Evolutionary conservation across 2,329 filamentous ascomycete species (phyloP).

Genomic region (Alternaria triticimaculans): DNA sequence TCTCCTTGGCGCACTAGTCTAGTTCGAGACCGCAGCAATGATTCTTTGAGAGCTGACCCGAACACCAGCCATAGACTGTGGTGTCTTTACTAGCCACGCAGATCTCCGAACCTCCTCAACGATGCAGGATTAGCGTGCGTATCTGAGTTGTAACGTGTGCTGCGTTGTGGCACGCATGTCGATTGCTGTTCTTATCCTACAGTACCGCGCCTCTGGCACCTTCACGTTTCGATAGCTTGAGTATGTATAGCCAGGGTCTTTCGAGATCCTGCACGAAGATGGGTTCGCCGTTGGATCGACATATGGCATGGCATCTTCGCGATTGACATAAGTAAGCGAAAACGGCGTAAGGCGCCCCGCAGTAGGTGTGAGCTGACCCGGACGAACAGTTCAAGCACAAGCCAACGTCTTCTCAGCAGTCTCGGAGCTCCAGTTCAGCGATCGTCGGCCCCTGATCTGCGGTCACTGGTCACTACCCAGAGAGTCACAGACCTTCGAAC

Average conservation of each 20-base stretch:
- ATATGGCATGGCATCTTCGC: background rate
- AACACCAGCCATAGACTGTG: background rate
- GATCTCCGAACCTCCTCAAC: background rate
- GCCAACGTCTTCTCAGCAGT: background rate
- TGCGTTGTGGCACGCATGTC: background rate
- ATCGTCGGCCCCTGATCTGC: background rate
- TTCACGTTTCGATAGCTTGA: background rate
- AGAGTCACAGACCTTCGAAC: background rate
- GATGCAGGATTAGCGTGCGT: background rate
- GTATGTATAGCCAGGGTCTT: background rate
- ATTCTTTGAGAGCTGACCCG: background rate
- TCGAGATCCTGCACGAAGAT: background rate
- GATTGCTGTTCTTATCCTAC: background rate
- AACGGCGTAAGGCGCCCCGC: background rate
- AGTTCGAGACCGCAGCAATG: background rate
- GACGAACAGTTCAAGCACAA: background rate
- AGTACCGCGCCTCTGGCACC: background rate
- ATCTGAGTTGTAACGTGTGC: background rate
- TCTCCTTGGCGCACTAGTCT: background rate
- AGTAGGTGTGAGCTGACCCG: background rate
- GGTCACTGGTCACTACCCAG: background rate
- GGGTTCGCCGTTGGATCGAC: background rate
- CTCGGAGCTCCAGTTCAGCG: background rate
- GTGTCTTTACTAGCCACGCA: background rate
- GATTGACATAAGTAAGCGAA: background rate